Base-by-base conservation (phyloP, 805 yeast species). In the Nakazawaea pomicola region DNA sequence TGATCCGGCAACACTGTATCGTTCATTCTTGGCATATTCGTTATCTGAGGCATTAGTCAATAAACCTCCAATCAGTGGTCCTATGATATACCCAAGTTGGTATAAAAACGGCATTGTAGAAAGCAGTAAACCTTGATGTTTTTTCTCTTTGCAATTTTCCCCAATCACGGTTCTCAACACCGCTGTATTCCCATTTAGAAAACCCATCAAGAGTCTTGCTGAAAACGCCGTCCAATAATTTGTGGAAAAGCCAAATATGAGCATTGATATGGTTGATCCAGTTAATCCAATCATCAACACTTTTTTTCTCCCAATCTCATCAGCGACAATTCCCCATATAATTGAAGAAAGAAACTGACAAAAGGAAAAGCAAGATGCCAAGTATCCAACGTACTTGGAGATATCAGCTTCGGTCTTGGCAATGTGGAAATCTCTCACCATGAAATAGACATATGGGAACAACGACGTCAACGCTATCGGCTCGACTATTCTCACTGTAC, bases 391-490 rank as follows among this genome's bases (percentile, higher is more conserved):
- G 54, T 76, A 79, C 40, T 67, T 70, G 3, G 81, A 66, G 30
- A 79, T 74, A 34, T 72, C 70, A 12, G 73, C 67, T 38, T 75
- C 76, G 17, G 63, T 62, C 29, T 71, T 62, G 12, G 74, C 75
- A 11, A 75, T 58, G 6, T 68, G 67, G 53, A 77, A 78, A 46
- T 74, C 79, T 45, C 73, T 56, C 17, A 78, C 76, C 80, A 78
- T 74, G 57, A 74, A 78, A 53, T 74, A 78, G 25, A 77, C 70
- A 49, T 78, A 78, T 3, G 84, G 83, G 52, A 78, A 77, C 27
- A 78, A 56, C 4, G 82, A 75, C 4, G 83, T 74, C 58, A 76
- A 78, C 2, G 82, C 74, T 15, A 78, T 66, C 1, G 83, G 83
- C 51, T 78, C 83, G 11, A 76, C 66, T 43, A 77, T 70, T 40